Percentiles rank a stretch among this genome's conserved stretches.
phyloP scores from a whole-genome alignment of 225 moss, liverwort and hornwort genomes.

The Physcomitrium patens region DNA sequence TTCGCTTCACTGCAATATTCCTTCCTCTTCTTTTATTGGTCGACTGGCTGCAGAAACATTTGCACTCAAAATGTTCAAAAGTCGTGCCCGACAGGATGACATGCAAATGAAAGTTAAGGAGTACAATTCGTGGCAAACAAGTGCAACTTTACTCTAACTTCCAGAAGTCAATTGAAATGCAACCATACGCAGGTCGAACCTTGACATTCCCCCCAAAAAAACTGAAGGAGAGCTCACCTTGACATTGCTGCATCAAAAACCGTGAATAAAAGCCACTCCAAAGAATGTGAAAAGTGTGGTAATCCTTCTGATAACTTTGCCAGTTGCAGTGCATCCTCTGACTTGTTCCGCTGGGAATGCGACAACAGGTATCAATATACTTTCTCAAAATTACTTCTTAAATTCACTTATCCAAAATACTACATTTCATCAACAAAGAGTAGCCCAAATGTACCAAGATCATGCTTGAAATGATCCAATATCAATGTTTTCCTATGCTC shows the following conservation, averaged over 20 bases:
- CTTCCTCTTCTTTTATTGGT: constrained; percentile 83
- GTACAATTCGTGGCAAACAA: constrained; percentile 12
- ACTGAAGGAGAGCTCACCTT: constrained; percentile 53
- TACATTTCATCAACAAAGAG: constrained; percentile 1
- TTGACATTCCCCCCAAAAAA: constrained; percentile 17
- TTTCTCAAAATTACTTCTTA: constrained; percentile 18
- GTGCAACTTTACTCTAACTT: constrained; percentile 5
- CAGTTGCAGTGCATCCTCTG: constrained; percentile 84
- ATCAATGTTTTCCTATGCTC: not conserved
- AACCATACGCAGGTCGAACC: constrained; percentile 17
- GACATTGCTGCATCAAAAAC: constrained; percentile 97
- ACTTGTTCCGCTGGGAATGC: constrained; percentile 75
- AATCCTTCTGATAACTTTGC: constrained; percentile 90
- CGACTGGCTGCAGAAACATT: constrained; percentile 72
- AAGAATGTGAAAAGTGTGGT: constrained; percentile 93
- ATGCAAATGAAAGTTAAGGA: not conserved
- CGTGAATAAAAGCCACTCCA: constrained; percentile 97
- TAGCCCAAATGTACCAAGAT: constrained; percentile 5
- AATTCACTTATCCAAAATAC: constrained; percentile 11
- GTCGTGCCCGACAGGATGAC: constrained; percentile 4
- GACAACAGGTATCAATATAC: constrained; percentile 2
- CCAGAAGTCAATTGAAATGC: constrained; percentile 10
- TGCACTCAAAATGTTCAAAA: constrained; percentile 8
- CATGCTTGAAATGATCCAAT: constrained; percentile 21
- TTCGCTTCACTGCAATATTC: constrained; percentile 63